These are phyloP conservation scores for Verbena officinalis DNA, from an alignment of 257 asterid genomes.

Conservation along the genomic window DNA sequence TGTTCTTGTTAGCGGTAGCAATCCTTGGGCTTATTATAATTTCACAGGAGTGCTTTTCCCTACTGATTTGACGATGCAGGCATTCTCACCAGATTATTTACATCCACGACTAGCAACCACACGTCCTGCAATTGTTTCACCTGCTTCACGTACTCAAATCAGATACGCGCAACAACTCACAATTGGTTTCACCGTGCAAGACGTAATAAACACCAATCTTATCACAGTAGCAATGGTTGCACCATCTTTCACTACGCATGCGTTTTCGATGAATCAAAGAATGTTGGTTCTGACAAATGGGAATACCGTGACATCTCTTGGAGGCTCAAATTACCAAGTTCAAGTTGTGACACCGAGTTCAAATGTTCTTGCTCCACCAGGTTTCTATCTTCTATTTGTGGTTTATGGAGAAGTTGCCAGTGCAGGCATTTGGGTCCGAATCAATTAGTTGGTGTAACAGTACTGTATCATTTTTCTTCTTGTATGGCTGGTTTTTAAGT, in stretches of 20 bases:
- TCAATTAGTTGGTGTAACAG: not conserved
- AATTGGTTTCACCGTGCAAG: slow-evolving; percentile 33
- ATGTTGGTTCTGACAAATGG: slow-evolving; percentile 22
- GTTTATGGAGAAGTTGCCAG: not conserved
- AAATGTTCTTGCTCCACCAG: slow-evolving; percentile 6
- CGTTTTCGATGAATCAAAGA: slow-evolving; percentile 55
- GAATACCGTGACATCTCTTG: slow-evolving; percentile 1
- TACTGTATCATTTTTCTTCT: not conserved
- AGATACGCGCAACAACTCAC: slow-evolving; percentile 14
- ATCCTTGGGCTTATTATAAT: not conserved
- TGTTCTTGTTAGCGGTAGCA: not conserved
- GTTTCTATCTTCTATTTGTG: not conserved
- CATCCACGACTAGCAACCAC: slow-evolving; percentile 5
- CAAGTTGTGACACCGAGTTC: slow-evolving; percentile 16
- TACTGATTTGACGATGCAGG: slow-evolving; percentile 44
- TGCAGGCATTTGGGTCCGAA: not conserved
- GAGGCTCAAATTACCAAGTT: slow-evolving; percentile 21
- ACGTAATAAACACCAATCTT: not conserved
- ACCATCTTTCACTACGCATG: slow-evolving; percentile 46
- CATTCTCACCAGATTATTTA: slow-evolving; percentile 54
- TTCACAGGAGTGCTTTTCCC: slow-evolving; percentile 42
- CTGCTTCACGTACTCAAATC: slow-evolving; percentile 29
- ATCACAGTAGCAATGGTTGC: slow-evolving; percentile 46
- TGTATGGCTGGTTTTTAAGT: too few species aligned
- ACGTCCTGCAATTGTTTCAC: slow-evolving; percentile 43